Evolutionary conservation across 305 asterid species (phyloP), one percentile per base, ranked within the genome.

Genomic region (Solanum aculeatissimum): DNA sequence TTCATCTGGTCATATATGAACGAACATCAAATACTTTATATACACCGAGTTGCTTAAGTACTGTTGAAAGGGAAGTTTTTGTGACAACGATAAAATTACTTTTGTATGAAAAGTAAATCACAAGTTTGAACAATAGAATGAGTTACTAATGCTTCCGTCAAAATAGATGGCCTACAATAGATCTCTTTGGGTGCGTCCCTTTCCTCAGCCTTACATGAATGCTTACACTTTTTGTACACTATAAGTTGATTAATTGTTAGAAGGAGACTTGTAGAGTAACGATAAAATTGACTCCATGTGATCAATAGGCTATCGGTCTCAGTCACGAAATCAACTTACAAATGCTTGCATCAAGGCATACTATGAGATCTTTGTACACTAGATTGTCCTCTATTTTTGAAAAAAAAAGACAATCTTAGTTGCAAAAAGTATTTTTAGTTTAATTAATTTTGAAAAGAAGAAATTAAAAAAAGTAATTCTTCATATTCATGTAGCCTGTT

Each of bases 351-450:
- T 16, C 0, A 32, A 9, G 47, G 0, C 18, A 8, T 14, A 4
- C 15, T 14, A 8, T 9, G 7, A 0, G 10, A 66, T 29, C 4
- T 66, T 18, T 0, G 11, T 16, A 14, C 47, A 32, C 7, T 0
- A 1, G 1, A 16, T 1, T n/a, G 9, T 1, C n/a, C 7, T 66
- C 2, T 16, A 32, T 66, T 66, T 16, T 9, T 0, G 0, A 0
- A 66, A 35, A 0, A 66, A 35, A 9, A 32, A 1, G n/a, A 19
- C 18, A 7, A n/a, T 15, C 6, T 32, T 32, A 32, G 47, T 18
- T 66, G 47, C 35, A 32, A 16, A 32, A 35, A 68, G 1, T 4
- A 68, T 68, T 19, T 15, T 68, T 40, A 0, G 47, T 32, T 66
- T 38, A 29, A 66, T 66, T 38, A 29, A 66, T 35, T 15, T 32